Evolutionary conservation across 768 basidiomycete species (phyloP).

Genomic region (Daedaleopsis sinensis): DNA sequence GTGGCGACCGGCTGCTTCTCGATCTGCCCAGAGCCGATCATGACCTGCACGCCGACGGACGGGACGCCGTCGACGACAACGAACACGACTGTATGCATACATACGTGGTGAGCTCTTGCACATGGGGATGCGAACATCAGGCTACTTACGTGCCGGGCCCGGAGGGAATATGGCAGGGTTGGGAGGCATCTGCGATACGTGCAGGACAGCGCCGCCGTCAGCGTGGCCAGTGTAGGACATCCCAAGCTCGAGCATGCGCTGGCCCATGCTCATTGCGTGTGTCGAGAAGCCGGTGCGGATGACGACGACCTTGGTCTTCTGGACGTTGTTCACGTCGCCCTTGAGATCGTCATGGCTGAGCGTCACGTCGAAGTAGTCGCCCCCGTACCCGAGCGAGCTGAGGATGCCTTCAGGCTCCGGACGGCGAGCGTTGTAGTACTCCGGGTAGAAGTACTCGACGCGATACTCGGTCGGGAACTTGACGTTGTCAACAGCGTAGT

Average conservation of each 20-base stretch:
- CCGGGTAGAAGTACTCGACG: constrained; percentile 77
- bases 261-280: constrained; percentile 81
- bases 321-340: constrained; percentile 52
- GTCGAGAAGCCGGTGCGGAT: constrained; percentile 79
- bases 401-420: constrained; percentile 63
- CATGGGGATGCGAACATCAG: background rate
- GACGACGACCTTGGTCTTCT: constrained; percentile 55
- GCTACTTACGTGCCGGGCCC: constrained; percentile 53
- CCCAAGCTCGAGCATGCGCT: constrained; percentile 71
- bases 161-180: constrained; percentile 76
- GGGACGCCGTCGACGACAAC: constrained; percentile 83
- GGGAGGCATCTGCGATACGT: constrained; percentile 74
- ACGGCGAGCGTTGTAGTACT: constrained; percentile 64
- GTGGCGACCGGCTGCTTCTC: constrained; percentile 50
- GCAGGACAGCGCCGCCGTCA: constrained; percentile 57
- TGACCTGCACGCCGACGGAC: constrained; percentile 69
- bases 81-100: constrained; percentile 48
- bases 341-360: constrained; percentile 58
- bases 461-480: constrained; percentile 76
- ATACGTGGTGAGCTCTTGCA: background rate
- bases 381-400: constrained; percentile 70
- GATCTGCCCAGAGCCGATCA: constrained; percentile 77
- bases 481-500: constrained; percentile 52
- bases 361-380: constrained; percentile 67
- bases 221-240: constrained; percentile 58